Evolutionary conservation across 1,284 basidiomycete species (phyloP).

Genomic region (Ceratobasidium sp.): DNA sequence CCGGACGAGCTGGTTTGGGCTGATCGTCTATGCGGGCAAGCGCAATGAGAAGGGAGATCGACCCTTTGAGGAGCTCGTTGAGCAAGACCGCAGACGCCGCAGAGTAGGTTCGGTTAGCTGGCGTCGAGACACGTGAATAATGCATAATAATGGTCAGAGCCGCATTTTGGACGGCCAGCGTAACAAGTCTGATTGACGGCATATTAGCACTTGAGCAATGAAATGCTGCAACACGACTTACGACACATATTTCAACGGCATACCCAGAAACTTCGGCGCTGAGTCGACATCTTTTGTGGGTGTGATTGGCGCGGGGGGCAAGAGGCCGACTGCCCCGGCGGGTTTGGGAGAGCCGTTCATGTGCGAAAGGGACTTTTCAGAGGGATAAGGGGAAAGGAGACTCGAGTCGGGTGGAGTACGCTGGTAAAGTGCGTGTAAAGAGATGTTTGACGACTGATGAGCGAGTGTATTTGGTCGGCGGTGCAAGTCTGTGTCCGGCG

Average conservation of each 20-base stretch:
- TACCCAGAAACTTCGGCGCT: slow-evolving; percentile 65
- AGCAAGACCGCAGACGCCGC: slow-evolving; percentile 91
- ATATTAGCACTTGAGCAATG: slow-evolving; percentile 6
- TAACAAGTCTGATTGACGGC: slow-evolving; percentile 68
- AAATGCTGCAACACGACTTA: slow-evolving; percentile 57
- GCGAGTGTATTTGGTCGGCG: slow-evolving; percentile 30
- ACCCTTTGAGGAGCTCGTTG: slow-evolving; percentile 90
- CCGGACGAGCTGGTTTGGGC: slow-evolving; percentile 16
- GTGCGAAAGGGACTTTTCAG: not conserved
- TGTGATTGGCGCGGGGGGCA: slow-evolving; percentile 21
- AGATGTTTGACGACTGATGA: slow-evolving; percentile 23
- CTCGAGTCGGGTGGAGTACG: slow-evolving; percentile 1
- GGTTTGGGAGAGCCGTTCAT: slow-evolving; percentile 28
- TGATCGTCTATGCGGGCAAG: slow-evolving; percentile 50
- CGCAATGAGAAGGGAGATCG: slow-evolving; percentile 79
- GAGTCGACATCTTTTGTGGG: slow-evolving; percentile 40
- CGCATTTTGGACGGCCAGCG: slow-evolving; percentile 93
- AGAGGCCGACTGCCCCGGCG: not conserved
- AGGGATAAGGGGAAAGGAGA: slow-evolving; percentile 5
- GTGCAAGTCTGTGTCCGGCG: slow-evolving; percentile 34
- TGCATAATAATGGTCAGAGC: slow-evolving; percentile 91
- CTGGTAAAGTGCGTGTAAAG: slow-evolving; percentile 22
- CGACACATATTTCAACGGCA: slow-evolving; percentile 83
- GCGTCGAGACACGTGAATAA: slow-evolving; percentile 85
- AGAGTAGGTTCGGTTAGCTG: slow-evolving; percentile 80